Percentiles rank a stretch among this genome's conserved stretches.
Evolutionary conservation across 768 basidiomycete genomes (phyloP).

Genomic region (Lactarius pseudohatsudake): DNA sequence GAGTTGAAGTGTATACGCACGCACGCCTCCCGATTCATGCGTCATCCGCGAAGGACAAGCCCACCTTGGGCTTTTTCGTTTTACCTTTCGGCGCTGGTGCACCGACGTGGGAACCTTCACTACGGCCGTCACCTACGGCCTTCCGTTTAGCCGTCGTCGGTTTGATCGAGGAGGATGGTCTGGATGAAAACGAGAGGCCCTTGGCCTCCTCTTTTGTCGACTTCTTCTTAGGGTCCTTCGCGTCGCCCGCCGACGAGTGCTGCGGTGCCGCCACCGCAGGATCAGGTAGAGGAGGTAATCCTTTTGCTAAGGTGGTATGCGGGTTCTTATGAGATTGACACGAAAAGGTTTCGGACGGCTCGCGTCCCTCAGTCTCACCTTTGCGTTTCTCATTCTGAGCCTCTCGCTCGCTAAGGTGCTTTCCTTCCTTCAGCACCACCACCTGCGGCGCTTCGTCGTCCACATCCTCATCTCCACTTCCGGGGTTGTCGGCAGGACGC

Average conservation of each 20-base stretch:
- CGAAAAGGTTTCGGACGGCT: background rate
- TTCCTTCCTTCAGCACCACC: conserved; percentile 85
- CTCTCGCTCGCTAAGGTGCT: conserved; percentile 77
- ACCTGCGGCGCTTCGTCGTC: conserved; percentile 83
- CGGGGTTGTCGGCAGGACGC: conserved; percentile 64
- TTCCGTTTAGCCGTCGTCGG: conserved; percentile 37
- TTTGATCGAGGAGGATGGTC: conserved; percentile 25
- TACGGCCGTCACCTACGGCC: conserved; percentile 36
- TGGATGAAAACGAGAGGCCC: conserved; percentile 44
- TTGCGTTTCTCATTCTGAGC: conserved; percentile 74
- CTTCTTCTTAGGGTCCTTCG: background rate
- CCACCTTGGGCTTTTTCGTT: conserved; percentile 45
- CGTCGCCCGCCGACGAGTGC: conserved; percentile 3
- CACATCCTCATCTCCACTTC: conserved; percentile 65
- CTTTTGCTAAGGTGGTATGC: conserved; percentile 48
- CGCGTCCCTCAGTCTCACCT: conserved; percentile 45
- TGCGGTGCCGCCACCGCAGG: conserved; percentile 23
- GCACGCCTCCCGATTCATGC: conserved; percentile 36
- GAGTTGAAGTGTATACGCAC: background rate
- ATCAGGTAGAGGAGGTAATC: conserved; percentile 54
- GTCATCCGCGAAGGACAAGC: conserved; percentile 61
- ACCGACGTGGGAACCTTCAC: conserved; percentile 30
- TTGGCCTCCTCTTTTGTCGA: conserved; percentile 27
- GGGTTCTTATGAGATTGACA: conserved; percentile 5
- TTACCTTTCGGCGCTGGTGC: conserved; percentile 48